phyloP scores from a whole-genome alignment of 768 basidiomycete species.

The Lactarius psammicola region DNA sequence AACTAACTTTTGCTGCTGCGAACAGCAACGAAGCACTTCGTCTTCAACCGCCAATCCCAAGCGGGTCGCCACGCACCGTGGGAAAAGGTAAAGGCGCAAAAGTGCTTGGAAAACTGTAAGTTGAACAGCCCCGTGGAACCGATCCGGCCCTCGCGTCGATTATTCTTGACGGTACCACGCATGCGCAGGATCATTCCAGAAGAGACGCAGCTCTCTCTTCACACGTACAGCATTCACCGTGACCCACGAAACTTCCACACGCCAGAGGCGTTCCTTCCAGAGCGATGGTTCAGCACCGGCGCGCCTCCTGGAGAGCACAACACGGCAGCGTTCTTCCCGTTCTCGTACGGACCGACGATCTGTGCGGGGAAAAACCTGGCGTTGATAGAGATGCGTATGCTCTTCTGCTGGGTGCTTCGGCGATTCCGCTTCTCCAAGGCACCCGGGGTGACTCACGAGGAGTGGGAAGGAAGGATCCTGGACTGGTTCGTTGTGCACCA shows the following conservation, averaged over 20 bases:
- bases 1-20: background rate
- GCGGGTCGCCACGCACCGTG: background rate
- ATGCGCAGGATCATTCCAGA: background rate
- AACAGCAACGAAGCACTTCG: conserved; percentile 3
- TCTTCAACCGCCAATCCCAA: background rate
- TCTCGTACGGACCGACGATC: conserved; percentile 28
- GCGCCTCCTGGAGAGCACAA: conserved; percentile 1
- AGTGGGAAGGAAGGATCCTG: background rate
- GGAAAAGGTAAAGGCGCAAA: background rate
- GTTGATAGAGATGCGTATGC: conserved; percentile 20
- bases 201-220: background rate
- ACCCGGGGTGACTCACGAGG: background rate
- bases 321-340: conserved; percentile 26
- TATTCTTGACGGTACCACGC: too few species aligned
- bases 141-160: too few species aligned
- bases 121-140: too few species aligned
- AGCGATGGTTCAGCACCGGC: background rate
- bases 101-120: conserved; percentile 1
- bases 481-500: background rate
- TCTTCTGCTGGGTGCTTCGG: background rate
- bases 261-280: background rate
- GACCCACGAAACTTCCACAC: conserved; percentile 2
- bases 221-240: conserved; percentile 4
- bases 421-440: background rate
- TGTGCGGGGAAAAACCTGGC: conserved; percentile 31